Evolutionary conservation across 1,284 basidiomycete genomes (phyloP).

Genomic region (Marasmius sp.): DNA sequence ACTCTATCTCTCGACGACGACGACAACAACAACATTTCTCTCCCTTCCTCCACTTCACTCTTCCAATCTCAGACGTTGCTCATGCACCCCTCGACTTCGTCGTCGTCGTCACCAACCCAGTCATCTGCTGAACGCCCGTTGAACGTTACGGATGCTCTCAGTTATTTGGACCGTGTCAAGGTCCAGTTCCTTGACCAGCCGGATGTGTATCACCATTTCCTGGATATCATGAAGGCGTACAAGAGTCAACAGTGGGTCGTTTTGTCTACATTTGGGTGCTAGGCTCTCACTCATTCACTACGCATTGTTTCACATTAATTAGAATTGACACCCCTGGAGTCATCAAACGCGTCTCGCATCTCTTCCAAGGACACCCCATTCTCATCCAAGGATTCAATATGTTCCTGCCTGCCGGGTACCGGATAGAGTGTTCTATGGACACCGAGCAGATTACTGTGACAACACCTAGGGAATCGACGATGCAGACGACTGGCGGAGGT

Average conservation of each 20-base stretch:
- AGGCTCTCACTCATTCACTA: not conserved
- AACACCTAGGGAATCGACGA: conserved; percentile 62
- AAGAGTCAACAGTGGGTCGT: conserved; percentile 80
- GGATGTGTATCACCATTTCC: conserved; percentile 91
- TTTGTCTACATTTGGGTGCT: conserved; percentile 2
- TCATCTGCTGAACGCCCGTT: conserved; percentile 44
- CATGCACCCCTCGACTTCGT: too few relatives aligned
- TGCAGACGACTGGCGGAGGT: conserved; percentile 48
- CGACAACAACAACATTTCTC: too few relatives aligned
- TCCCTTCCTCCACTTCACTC: too few relatives aligned
- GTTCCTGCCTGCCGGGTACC: conserved; percentile 92
- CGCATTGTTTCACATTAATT: conserved; percentile 2
- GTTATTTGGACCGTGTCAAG: conserved; percentile 94
- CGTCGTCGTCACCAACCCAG: not conserved
- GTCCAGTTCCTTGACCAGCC: conserved; percentile 84
- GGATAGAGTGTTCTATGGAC: conserved; percentile 79
- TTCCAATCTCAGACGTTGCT: too few relatives aligned
- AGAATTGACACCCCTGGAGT: conserved; percentile 98
- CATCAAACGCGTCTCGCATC: conserved; percentile 90
- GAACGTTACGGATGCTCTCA: conserved; percentile 88
- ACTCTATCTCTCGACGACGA: too few relatives aligned
- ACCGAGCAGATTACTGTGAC: conserved; percentile 78
- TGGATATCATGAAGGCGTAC: conserved; percentile 99
- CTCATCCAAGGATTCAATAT: conserved; percentile 99
- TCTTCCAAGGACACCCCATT: conserved; percentile 88